Evolutionary conservation across 2,329 filamentous ascomycete genomes (phyloP), one percentile per base, ranked within the genome.

Genomic region (Fusarium chlamydosporum): DNA sequence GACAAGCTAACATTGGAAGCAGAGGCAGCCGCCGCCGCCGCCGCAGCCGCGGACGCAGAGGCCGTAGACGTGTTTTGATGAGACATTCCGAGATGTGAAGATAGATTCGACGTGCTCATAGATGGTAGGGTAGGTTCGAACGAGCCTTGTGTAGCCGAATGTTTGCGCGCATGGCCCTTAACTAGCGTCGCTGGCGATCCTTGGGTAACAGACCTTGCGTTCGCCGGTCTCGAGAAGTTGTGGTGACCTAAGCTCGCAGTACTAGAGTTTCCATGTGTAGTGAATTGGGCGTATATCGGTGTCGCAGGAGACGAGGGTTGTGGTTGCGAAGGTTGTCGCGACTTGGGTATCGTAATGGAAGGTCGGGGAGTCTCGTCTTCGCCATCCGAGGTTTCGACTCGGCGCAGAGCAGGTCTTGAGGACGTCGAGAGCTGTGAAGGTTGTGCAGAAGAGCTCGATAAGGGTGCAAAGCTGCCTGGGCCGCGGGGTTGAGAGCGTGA

Each of bases 81-180:
- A 56, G 81, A 79, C 78, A 85, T 80, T 76, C 80, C 78, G 61
- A 84, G 75, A 40, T 86, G 83, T 27, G 83, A 83, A 27, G 83
- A 83, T 55, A 86, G 80, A 76, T 86, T 89, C 68, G 86, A 87
- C 4, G 79, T 81, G 72, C 80, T 85, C 45, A 86, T 86, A 4
- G 88, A 89, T 23, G 91, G 90, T 47, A 94, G 82, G 23, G 86
- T 89, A 41, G 91, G 88, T 76, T 94, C 92, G 75, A 94, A 94
- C 74, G 90, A 87, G 73, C 92, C 92, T 76, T 92, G 91, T 10
- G 88, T 91, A 71, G 91, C 88, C 64, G 92, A 92, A 73, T 92
- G 86, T 70, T 89, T 90, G 79, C 90, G 79, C 76, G 86, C 79
- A 83, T 91, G 81, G 26, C 75, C 77, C 64, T 80, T 82, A 52